Conservation (phyloP, 768 basidiomycete species). For the Suillus ampliporus region DNA sequence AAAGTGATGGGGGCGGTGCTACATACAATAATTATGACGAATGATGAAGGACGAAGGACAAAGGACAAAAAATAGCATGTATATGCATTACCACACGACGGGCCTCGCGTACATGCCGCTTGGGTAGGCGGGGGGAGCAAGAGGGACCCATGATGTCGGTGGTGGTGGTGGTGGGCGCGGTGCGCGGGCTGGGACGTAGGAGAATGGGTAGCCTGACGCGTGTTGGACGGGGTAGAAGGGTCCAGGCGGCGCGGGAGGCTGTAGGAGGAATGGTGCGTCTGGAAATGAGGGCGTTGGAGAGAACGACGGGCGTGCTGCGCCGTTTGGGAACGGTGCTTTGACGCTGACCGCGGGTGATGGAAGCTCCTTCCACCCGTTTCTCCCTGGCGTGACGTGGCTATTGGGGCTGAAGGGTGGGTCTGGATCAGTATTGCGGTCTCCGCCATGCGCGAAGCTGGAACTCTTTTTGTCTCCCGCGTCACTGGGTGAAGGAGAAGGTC, state of each 20-base stretch:
- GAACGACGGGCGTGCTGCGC: background rate
- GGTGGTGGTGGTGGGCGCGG: background rate
- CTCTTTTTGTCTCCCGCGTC: no score
- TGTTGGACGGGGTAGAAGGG: background rate
- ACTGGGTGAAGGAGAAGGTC: background rate
- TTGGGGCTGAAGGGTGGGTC: no score
- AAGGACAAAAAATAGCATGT: background rate
- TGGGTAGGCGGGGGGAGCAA: background rate
- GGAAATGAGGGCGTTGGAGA: background rate
- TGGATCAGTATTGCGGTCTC: background rate
- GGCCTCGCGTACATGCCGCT: background rate
- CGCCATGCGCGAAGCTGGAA: background rate
- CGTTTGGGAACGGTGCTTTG: background rate
- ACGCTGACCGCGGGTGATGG: background rate
- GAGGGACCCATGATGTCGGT: constrained; percentile 2
- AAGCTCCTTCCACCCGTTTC: constrained; percentile 1
- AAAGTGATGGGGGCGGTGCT: background rate
- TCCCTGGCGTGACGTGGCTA: background rate
- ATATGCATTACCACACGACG: constrained; percentile 1
- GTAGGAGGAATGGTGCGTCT: background rate
- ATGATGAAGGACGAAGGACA: background rate
- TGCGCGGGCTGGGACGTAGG: background rate
- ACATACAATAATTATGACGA: constrained; percentile 2
- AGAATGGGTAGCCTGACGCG: background rate
- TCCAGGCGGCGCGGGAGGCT: no score